A percentile compares a stretch with the other conserved stretches of the same genome.
Evolutionary conservation across 2,329 filamentous ascomycete species (phyloP).

Genomic region (Calonectria naviculata): DNA sequence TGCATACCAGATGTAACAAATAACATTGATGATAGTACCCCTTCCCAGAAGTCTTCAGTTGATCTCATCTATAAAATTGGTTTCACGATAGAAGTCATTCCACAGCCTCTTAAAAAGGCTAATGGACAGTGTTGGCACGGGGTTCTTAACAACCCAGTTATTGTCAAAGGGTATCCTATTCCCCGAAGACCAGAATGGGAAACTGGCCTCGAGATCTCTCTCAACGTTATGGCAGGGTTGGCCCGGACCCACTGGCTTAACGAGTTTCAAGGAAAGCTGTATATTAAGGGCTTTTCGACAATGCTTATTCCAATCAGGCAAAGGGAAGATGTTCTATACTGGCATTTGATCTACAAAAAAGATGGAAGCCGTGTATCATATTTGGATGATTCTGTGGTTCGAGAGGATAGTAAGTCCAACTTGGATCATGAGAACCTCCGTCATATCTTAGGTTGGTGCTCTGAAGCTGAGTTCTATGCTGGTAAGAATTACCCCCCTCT

Average conservation of each 20-base stretch:
- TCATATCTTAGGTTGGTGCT: slow-evolving; percentile 22
- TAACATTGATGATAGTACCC: too few relatives aligned
- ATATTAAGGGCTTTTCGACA: slow-evolving; percentile 27
- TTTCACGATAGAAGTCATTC: too few relatives aligned
- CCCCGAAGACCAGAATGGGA: neutral
- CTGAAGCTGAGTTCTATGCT: neutral
- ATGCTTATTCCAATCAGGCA: slow-evolving; percentile 11
- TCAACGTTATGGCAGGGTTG: slow-evolving; percentile 22
- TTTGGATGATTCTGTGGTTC: neutral
- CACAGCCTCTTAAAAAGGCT: too few relatives aligned
- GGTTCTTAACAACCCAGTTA: slow-evolving; percentile 21
- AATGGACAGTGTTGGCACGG: slow-evolving; percentile 26
- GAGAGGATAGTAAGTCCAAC: neutral
- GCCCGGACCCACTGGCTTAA: slow-evolving; percentile 3
- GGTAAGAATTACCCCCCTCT: slow-evolving; percentile 2
- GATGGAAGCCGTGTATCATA: slow-evolving; percentile 19
- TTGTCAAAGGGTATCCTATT: slow-evolving; percentile 25
- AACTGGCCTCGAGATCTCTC: slow-evolving; percentile 18
- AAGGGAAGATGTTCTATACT: slow-evolving; percentile 7
- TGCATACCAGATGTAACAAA: too few relatives aligned
- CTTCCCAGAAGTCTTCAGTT: too few relatives aligned
- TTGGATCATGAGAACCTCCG: neutral
- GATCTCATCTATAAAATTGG: too few relatives aligned
- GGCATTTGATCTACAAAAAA: slow-evolving; percentile 22
- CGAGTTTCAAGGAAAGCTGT: slow-evolving; percentile 1